Conservation (phyloP, 179 eudicot species). For the Beta macrorhiza region DNA sequence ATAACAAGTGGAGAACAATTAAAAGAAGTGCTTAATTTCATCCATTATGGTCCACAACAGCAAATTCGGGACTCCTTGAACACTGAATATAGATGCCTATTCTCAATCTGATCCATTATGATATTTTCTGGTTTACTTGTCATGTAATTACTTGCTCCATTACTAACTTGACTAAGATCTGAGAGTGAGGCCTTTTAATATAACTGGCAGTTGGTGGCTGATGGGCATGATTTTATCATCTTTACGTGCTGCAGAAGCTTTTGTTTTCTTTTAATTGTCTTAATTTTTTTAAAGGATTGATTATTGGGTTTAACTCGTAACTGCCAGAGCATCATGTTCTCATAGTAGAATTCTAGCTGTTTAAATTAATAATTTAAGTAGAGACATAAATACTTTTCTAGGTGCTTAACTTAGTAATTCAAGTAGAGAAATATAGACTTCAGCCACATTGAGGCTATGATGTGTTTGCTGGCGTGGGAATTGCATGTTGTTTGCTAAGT, state of each 20-base stretch:
- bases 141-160: background rate
- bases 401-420: background rate
- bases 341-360: background rate
- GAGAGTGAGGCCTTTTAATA: background rate
- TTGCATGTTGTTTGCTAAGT: background rate
- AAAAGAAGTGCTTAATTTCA: background rate
- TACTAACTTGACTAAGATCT: background rate
- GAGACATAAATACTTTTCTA: background rate
- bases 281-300: background rate
- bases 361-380: background rate
- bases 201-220: background rate
- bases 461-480: background rate
- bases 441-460: background rate
- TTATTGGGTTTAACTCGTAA: constrained; percentile 4
- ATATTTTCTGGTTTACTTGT: background rate
- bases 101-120: background rate
- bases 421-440: background rate
- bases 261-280: background rate
- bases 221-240: background rate
- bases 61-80: background rate
- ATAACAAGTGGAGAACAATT: background rate
- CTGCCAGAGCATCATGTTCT: background rate
- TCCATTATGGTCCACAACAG: background rate
- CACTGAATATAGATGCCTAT: background rate
- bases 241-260: background rate